Base-by-base conservation (phyloP, 768 basidiomycete genomes). In the Trametes cingulata region DNA sequence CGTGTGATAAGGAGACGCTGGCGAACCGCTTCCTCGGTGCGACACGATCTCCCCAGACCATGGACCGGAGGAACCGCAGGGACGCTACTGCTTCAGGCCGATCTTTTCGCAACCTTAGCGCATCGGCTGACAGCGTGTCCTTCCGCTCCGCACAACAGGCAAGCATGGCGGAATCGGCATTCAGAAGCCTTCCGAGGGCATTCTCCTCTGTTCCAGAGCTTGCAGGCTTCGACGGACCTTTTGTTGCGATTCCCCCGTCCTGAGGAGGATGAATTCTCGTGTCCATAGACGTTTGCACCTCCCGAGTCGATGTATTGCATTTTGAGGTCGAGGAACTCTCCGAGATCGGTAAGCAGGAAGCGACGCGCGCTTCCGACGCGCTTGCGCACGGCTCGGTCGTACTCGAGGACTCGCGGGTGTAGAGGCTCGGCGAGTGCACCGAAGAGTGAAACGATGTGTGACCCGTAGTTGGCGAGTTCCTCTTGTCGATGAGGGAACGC, bases 301-400 rank as follows among this genome's bases (percentile, higher is more conserved):
- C 36, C 49, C 1, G 42, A 22, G 25, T 47, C 43, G 22, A 61
- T 36, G 24, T 48, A 37, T 33, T 42, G 25, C 27, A 60, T 48
- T 27, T 61, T 50, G 35, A 57, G 25, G 56, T 58, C 43, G 35
- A 6, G 12, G 60, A 66, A 69, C 9, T 36, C 15, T n/a, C 24
- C 0, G 46, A 62, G 35, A 42, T 77, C 68, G 14, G 65, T 58
- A 66, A 74, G 71, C 7, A 57, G 43, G 1, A 63, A 27, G 1
- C 46, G 10, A 22, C 54, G 61, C 25, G 65, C 58, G 5, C 65
- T 61, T 22, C 54, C 64, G 20, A 73, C 70, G 5, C 45, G 17
- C 2, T 68, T 65, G 2, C 75, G 48, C 17, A 76, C 56, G 0
- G 72, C 73, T 19, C 64, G 60, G 59, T 80, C 76, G 54, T 64